A percentile compares a stretch with the other conserved stretches of the same genome.
phyloP scores from a whole-genome alignment of 1,284 basidiomycete genomes.

The Leccinum subrobustum region DNA sequence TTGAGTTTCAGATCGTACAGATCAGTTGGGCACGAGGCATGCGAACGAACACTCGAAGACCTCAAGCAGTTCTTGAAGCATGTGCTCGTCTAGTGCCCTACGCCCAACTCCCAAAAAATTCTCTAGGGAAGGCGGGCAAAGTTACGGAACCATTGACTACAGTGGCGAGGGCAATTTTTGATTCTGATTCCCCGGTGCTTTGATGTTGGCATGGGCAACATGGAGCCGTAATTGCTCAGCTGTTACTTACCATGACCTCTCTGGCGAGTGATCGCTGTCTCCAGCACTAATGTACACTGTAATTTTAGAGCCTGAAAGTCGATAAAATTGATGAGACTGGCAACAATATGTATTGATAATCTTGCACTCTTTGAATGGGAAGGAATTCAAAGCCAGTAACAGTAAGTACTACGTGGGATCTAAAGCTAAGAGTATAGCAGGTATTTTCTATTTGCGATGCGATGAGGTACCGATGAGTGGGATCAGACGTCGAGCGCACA shows the following conservation, averaged over 20 bases:
- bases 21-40: constrained; percentile 63
- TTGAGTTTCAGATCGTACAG: constrained; percentile 62
- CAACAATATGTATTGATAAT: not conserved
- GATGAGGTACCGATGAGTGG: not conserved
- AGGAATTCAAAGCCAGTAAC: not conserved
- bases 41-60: constrained; percentile 58
- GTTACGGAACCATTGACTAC: not conserved
- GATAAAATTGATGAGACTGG: not conserved
- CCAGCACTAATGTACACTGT: not conserved
- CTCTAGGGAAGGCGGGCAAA: not conserved
- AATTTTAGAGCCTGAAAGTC: not conserved
- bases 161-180: not conserved
- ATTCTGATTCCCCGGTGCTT: constrained; percentile 1
- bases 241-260: not conserved
- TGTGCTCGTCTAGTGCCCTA: constrained; percentile 37
- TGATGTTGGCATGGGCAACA: not conserved
- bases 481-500: not conserved
- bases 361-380: not conserved
- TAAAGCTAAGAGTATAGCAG: not conserved
- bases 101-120: not conserved
- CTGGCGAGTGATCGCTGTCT: not conserved
- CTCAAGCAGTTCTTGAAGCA: constrained; percentile 61
- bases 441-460: not conserved
- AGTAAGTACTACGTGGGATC: not conserved
- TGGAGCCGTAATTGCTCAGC: not conserved